A percentile compares a stretch with the other conserved stretches of the same genome.
phyloP scores from a whole-genome alignment of 108 stramenopile species.

The Aurantiochytrium sp. region DNA sequence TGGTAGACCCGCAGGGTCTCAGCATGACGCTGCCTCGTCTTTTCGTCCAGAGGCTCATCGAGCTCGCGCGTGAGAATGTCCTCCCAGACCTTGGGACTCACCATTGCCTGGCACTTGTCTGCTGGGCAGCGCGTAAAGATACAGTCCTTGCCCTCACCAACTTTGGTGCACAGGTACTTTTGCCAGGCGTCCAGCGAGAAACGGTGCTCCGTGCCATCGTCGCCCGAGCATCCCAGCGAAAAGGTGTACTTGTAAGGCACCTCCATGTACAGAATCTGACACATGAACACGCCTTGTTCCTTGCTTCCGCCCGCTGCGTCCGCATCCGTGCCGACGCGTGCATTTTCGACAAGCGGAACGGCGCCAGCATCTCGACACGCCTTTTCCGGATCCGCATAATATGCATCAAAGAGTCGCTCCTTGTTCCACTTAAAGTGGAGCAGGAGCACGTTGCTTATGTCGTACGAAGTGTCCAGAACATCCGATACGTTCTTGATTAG shows the following conservation, averaged over 20 bases:
- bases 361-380: slow-evolving; percentile 65
- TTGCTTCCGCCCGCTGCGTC: slow-evolving; percentile 23
- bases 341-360: background rate
- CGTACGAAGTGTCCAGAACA: slow-evolving; percentile 64
- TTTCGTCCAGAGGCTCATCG: slow-evolving; percentile 2
- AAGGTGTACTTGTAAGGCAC: slow-evolving; percentile 54
- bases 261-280: slow-evolving; percentile 35
- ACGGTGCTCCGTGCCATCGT: slow-evolving; percentile 47
- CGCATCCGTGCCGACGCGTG: background rate
- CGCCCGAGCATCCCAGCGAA: slow-evolving; percentile 71
- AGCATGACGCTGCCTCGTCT: background rate
- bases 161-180: slow-evolving; percentile 70
- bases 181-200: slow-evolving; percentile 89
- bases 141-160: slow-evolving; percentile 31
- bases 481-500: slow-evolving; percentile 63
- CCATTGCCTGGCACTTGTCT: background rate
- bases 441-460: slow-evolving; percentile 74
- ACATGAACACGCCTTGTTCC: slow-evolving; percentile 72
- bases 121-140: slow-evolving; percentile 71
- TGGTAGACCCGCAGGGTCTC: slow-evolving; percentile 53
- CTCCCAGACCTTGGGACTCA: slow-evolving; percentile 35
- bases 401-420: slow-evolving; percentile 75
- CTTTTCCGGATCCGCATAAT: slow-evolving; percentile 61
- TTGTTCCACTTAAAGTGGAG: slow-evolving; percentile 80
- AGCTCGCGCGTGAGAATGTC: slow-evolving; percentile 55